A percentile compares a stretch with the other conserved stretches of the same genome.
Evolutionary conservation across 2,329 filamentous ascomycete species (phyloP).

Genomic region (Ophioceras dolichostomum): DNA sequence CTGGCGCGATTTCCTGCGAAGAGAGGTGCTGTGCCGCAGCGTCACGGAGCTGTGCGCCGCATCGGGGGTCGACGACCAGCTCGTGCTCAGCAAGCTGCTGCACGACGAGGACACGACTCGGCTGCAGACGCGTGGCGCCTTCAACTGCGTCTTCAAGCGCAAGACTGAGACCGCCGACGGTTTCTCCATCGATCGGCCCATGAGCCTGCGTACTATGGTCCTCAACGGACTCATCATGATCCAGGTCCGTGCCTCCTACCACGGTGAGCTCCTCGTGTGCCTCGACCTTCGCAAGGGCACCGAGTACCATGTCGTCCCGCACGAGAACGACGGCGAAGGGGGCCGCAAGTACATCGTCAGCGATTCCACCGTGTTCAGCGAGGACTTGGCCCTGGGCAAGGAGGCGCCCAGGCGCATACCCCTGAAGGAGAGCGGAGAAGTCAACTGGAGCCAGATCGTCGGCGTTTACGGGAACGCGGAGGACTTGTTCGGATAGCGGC

Average conservation of each 20-base stretch:
- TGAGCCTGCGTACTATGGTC: constrained; percentile 3
- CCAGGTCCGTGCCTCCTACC: constrained; percentile 3
- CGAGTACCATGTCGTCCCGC: too few species aligned
- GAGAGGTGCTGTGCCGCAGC: constrained; percentile 12
- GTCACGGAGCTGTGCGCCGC: constrained; percentile 13
- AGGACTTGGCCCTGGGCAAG: too few species aligned
- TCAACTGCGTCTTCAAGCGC: constrained; percentile 4
- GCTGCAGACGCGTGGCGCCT: constrained; percentile 2
- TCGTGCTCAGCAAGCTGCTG: constrained; percentile 3
- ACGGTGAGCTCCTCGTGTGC: constrained; percentile 4
- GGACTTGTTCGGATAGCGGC: too few species aligned
- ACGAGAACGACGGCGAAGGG: too few species aligned
- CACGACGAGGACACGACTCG: constrained; percentile 1
- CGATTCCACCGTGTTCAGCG: too few species aligned
- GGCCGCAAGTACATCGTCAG: too few species aligned
- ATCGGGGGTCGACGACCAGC: constrained; percentile 10
- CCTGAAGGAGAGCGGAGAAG: too few species aligned
- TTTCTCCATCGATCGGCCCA: constrained; percentile 5
- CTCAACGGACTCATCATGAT: constrained; percentile 4
- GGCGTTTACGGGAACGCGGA: too few species aligned
- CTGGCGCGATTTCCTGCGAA: constrained; percentile 18
- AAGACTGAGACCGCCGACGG: constrained; percentile 1
- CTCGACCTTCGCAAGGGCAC: constrained; percentile 5
- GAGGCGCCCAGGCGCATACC: too few species aligned
- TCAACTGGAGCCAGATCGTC: too few species aligned